Percentiles rank a stretch among this genome's conserved stretches.
phyloP scores from a whole-genome alignment of 1,284 basidiomycete genomes.

The Pseudozyma hubeiensis region DNA sequence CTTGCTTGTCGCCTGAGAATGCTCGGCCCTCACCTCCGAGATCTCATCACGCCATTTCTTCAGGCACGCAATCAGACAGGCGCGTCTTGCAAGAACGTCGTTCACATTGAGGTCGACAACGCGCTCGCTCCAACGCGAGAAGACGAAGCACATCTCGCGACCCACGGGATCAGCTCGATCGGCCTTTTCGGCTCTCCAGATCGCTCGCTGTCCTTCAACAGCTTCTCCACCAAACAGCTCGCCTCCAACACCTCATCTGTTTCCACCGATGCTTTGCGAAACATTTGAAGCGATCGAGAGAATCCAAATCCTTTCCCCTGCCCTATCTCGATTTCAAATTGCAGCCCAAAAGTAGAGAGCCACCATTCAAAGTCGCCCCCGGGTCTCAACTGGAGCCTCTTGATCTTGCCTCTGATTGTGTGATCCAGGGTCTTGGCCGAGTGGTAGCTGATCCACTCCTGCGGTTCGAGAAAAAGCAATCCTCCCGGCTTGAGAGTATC shows the following conservation, averaged over 20 bases:
- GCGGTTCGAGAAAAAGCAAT: conserved; percentile 26
- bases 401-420: conserved; percentile 23
- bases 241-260: background rate
- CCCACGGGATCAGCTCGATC: too few relatives aligned
- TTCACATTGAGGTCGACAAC: too few relatives aligned
- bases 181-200: too few relatives aligned
- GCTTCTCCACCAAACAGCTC: background rate
- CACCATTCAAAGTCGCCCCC: conserved; percentile 39
- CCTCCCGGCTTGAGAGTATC: conserved; percentile 15
- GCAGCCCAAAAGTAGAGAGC: conserved; percentile 20
- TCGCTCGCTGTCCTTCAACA: background rate
- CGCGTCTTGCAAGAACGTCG: too few relatives aligned
- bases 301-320: conserved; percentile 24
- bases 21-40: too few relatives aligned
- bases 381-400: conserved; percentile 26
- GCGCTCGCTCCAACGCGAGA: too few relatives aligned
- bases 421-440: conserved; percentile 19
- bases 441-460: conserved; percentile 41
- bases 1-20: too few relatives aligned
- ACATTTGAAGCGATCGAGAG: conserved; percentile 29
- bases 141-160: too few relatives aligned
- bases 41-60: too few relatives aligned
- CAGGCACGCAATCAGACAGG: too few relatives aligned
- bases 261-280: conserved; percentile 2
- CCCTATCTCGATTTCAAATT: conserved; percentile 8